Conservation (phyloP, 805 yeast genomes). For the Candida verbasci region DNA sequence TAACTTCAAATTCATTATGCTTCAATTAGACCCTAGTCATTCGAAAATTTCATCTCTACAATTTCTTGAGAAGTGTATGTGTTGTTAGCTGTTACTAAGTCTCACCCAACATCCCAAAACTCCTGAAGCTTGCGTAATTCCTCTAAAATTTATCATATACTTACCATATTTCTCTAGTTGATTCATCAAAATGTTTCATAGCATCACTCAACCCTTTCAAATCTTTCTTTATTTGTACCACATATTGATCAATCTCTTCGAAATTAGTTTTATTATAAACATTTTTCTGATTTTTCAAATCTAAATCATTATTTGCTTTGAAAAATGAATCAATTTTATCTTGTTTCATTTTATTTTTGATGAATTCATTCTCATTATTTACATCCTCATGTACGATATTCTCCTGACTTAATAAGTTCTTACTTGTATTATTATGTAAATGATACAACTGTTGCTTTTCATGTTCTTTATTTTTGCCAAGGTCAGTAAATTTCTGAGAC, state of each 20-base stretch:
- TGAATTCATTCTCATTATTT: constrained; percentile 16
- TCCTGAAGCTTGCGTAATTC: too few species aligned
- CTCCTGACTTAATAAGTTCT: constrained; percentile 6
- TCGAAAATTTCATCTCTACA: too few species aligned
- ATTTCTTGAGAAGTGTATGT: too few species aligned
- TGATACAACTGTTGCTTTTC: constrained; percentile 17
- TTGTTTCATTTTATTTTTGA: constrained; percentile 21
- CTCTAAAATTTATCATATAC: too few species aligned
- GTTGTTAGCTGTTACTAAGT: too few species aligned
- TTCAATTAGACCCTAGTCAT: too few species aligned
- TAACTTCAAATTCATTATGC: too few species aligned
- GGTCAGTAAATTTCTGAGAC: constrained; percentile 18
- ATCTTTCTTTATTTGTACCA: constrained; percentile 44
- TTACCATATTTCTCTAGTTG: constrained; percentile 41
- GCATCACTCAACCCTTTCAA: constrained; percentile 50
- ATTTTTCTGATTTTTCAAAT: constrained; percentile 12
- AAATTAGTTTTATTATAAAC: constrained; percentile 50
- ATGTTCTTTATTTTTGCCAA: constrained; percentile 13
- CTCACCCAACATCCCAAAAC: too few species aligned
- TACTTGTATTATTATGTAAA: constrained; percentile 4
- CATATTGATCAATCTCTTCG: constrained; percentile 45
- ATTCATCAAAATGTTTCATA: constrained; percentile 45
- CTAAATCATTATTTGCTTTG: constrained; percentile 14
- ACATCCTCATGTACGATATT: constrained; percentile 15
- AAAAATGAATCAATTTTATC: constrained; percentile 22